Conservation (phyloP, 129 eudicot genomes). For the Flaveria sonorensis region DNA sequence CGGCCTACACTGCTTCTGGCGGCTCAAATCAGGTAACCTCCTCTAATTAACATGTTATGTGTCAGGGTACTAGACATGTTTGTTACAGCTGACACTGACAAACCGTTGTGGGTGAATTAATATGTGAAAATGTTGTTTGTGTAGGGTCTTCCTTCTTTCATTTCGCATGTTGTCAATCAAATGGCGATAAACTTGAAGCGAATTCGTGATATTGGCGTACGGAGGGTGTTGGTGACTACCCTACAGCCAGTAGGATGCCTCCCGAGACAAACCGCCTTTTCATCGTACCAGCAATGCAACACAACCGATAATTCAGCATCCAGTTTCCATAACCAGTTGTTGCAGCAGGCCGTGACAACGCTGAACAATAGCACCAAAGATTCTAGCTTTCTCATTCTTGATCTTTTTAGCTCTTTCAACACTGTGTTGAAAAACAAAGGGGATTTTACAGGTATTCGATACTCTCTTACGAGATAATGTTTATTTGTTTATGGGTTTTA, state of each 20-base stretch:
- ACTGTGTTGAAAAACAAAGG: slow-evolving; percentile 52
- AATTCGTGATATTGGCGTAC: slow-evolving; percentile 50
- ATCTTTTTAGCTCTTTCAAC: slow-evolving; percentile 60
- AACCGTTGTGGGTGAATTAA: neutral
- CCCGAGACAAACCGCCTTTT: slow-evolving; percentile 45
- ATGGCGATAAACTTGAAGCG: slow-evolving; percentile 46
- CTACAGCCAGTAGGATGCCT: slow-evolving; percentile 80
- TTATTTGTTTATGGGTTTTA: neutral
- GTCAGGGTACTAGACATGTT: too few species aligned
- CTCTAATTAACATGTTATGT: too few species aligned
- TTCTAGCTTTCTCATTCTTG: slow-evolving; percentile 45
- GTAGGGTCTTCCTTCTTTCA: slow-evolving; percentile 58
- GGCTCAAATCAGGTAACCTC: slow-evolving; percentile 53
- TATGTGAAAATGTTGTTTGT: neutral
- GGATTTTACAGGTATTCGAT: slow-evolving; percentile 44
- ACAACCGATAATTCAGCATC: slow-evolving; percentile 45
- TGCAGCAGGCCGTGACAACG: slow-evolving; percentile 51
- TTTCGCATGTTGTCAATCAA: slow-evolving; percentile 57
- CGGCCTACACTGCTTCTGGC: slow-evolving; percentile 35
- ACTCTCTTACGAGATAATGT: neutral
- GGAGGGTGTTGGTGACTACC: slow-evolving; percentile 48
- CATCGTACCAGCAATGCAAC: slow-evolving; percentile 64
- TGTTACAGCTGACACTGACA: neutral
- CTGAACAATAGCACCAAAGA: slow-evolving; percentile 52
- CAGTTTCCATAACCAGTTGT: slow-evolving; percentile 54